phyloP scores from a whole-genome alignment of 768 basidiomycete species.

The Boletus huronensis region DNA sequence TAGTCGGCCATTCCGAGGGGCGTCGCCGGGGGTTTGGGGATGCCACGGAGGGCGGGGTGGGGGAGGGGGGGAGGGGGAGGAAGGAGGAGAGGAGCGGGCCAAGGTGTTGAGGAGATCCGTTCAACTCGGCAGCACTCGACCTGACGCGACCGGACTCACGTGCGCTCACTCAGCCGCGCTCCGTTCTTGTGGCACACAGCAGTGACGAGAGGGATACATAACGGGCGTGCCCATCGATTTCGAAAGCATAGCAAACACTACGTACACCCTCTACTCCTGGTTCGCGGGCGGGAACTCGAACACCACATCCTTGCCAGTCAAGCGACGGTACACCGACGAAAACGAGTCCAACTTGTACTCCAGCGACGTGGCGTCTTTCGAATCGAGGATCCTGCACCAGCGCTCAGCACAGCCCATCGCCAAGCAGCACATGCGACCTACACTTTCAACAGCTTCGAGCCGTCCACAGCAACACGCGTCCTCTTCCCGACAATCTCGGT shows the following conservation, averaged over 20 bases:
- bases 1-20: constrained; percentile 51
- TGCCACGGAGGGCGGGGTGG: constrained; percentile 48
- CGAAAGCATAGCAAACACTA: constrained; percentile 27
- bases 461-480: constrained; percentile 90
- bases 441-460: constrained; percentile 97
- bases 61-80: constrained; percentile 36
- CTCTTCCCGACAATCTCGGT: constrained; percentile 99
- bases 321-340: constrained; percentile 90
- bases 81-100: constrained; percentile 24
- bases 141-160: constrained; percentile 36
- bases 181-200: constrained; percentile 22
- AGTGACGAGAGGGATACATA: constrained; percentile 23
- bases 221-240: constrained; percentile 38
- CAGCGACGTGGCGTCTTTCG: constrained; percentile 95
- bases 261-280: constrained; percentile 53
- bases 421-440: constrained; percentile 45
- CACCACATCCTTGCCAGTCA: constrained; percentile 96
- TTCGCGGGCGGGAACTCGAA: constrained; percentile 85
- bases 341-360: constrained; percentile 99
- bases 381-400: constrained; percentile 79
- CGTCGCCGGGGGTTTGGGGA: constrained; percentile 22
- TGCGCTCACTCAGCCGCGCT: constrained; percentile 17
- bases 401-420: constrained; percentile 15
- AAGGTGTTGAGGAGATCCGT: constrained; percentile 25
- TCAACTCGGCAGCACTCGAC: constrained; percentile 14